phyloP scores from a whole-genome alignment of 164 flowering plant genomes.

The Magnolia sinica region DNA sequence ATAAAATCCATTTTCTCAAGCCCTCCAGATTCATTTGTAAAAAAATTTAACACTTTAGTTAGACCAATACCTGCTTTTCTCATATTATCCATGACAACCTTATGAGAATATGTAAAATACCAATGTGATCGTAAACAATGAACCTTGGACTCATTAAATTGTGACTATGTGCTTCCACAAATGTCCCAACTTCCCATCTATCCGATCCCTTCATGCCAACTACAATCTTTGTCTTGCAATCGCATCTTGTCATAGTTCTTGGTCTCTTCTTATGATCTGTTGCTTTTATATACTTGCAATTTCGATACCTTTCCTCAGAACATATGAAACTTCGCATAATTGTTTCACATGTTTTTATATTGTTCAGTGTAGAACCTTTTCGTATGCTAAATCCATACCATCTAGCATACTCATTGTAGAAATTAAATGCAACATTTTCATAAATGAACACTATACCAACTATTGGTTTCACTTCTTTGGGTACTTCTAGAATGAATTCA shows the following conservation, averaged over 20 bases:
- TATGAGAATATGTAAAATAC: too few relatives aligned
- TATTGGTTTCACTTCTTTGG: not conserved
- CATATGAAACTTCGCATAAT: not conserved
- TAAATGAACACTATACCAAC: not conserved
- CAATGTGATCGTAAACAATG: too few relatives aligned
- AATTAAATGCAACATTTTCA: not conserved
- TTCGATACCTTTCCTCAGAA: not conserved
- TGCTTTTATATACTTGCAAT: not conserved
- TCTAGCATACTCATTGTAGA: not conserved
- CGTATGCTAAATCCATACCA: not conserved
- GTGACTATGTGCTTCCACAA: too few relatives aligned
- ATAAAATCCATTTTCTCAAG: not conserved
- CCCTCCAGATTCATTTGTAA: not conserved
- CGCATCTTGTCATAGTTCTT: not conserved
- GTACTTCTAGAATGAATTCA: not conserved
- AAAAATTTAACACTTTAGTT: not conserved
- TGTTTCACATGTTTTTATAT: not conserved
- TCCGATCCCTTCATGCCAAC: not conserved
- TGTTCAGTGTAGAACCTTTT: not conserved
- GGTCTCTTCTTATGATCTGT: not conserved
- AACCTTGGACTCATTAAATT: too few relatives aligned
- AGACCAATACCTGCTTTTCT: too few relatives aligned
- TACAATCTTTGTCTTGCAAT: not conserved
- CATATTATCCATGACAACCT: too few relatives aligned
- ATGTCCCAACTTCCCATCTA: too few relatives aligned